Evolutionary conservation across 768 basidiomycete genomes (phyloP).

Genomic region (Suillus discolor): DNA sequence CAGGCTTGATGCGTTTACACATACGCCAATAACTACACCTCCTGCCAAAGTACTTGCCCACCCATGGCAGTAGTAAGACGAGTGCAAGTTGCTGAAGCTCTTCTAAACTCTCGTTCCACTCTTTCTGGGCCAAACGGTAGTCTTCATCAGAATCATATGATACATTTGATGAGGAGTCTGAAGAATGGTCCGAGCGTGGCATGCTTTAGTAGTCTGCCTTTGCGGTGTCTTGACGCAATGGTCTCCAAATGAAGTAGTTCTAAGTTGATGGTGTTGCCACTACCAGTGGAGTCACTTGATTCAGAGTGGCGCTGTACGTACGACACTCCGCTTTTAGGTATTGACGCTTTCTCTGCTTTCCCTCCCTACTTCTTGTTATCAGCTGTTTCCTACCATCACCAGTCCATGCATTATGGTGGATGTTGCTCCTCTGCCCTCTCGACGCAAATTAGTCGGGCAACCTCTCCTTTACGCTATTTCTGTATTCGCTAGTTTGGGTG

Average conservation of each 20-base stretch:
- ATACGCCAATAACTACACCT: constrained; percentile 85
- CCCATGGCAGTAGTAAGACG: constrained; percentile 79
- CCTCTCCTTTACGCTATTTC: constrained; percentile 80
- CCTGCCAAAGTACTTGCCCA: constrained; percentile 89
- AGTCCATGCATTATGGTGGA: constrained; percentile 54
- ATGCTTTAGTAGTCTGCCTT: constrained; percentile 38
- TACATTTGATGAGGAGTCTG: constrained; percentile 52
- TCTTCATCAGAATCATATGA: constrained; percentile 71
- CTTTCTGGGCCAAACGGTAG: constrained; percentile 75
- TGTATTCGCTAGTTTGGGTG: constrained; percentile 80
- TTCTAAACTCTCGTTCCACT: constrained; percentile 90
- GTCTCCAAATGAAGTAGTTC: neutral
- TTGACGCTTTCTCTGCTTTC: constrained; percentile 4
- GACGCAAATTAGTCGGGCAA: constrained; percentile 70
- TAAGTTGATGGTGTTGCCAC: neutral
- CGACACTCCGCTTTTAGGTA: constrained; percentile 14
- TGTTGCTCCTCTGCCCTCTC: constrained; percentile 28
- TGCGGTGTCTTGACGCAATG: neutral
- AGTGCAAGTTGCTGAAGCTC: constrained; percentile 83
- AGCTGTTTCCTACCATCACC: constrained; percentile 16
- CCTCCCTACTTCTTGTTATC: constrained; percentile 14
- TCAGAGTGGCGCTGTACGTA: constrained; percentile 22
- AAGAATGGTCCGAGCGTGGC: constrained; percentile 62
- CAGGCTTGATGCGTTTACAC: constrained; percentile 29
- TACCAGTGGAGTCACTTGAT: neutral